phyloP scores from a whole-genome alignment of 306 rosid species.

The Malus domestica region DNA sequence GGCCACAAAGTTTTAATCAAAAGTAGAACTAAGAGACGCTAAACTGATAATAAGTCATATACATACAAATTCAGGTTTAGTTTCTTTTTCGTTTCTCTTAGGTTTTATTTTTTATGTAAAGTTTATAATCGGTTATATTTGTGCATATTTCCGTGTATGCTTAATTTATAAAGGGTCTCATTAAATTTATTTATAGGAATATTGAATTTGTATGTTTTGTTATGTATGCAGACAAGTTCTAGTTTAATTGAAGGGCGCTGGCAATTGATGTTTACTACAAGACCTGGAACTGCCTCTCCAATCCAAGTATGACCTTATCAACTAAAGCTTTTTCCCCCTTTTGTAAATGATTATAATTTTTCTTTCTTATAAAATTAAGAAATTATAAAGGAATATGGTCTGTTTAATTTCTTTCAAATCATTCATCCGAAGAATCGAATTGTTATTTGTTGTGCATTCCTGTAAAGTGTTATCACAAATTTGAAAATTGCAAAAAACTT shows the following conservation, averaged over 20 bases:
- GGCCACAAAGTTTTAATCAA: no score
- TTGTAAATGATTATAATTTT: no score
- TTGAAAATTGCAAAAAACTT: neutral
- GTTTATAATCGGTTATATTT: neutral
- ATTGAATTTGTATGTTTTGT: neutral
- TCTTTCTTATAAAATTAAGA: neutral
- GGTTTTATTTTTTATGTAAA: neutral
- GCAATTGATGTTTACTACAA: slow-evolving; percentile 87
- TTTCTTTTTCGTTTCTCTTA: neutral
- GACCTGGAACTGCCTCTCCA: slow-evolving; percentile 89
- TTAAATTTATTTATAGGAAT: neutral
- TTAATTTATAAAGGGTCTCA: neutral
- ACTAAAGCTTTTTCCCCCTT: neutral
- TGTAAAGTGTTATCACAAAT: no score
- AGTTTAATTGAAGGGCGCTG: slow-evolving; percentile 78
- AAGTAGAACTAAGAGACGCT: no score
- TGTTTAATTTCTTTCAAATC: neutral
- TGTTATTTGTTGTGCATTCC: neutral
- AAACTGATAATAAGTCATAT: no score
- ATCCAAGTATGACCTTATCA: slow-evolving; percentile 51
- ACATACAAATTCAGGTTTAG: no score
- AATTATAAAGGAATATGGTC: neutral
- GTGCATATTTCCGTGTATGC: no score
- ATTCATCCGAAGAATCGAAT: neutral
- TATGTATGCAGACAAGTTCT: slow-evolving; percentile 59